Evolutionary conservation across 2,329 filamentous ascomycete genomes (phyloP), one percentile per base, ranked within the genome.

Genomic region (Exserohilum rostratum): DNA sequence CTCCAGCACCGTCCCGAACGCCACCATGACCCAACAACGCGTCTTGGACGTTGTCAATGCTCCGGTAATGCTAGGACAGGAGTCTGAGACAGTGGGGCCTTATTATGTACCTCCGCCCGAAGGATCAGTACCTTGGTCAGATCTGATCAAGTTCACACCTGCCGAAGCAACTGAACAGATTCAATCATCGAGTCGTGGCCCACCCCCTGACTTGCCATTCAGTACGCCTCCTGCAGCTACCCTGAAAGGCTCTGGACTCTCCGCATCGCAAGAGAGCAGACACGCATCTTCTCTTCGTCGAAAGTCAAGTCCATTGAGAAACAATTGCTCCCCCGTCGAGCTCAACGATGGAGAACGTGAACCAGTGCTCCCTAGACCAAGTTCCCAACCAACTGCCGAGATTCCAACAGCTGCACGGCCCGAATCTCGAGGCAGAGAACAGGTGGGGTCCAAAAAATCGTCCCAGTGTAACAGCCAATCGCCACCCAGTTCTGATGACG

Each of bases 1-100:
- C 34, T 78, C 77, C 12, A 79, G 73, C 54, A 80, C 78, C 0
- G 60, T 78, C 12, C 73, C 74, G 3, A 76, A 78, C 53, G 76
- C 73, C 30, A 76, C 74, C 29, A 69, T 73, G 10, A 77, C 73
- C 15, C 75, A 78, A 55, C 69, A 76, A 57, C 67, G 69, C n/a
- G 58, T 80, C 45, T 46, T 79, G 22, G 73, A 76, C 31, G 68
- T 69, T 31, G 70, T 74, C 15, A 53, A 61, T 40, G 64, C 60
- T 18, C 66, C 71, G 27, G 57, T 27, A 6, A 67, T 69, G 27
- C 57, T 68, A 13, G 69, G 64, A 13, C 44, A 72, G 29, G 62
- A 64, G 4, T 30, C 52, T 6, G 63, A 66, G 15, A 13, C 11
- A 30, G 48, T 58, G 34, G 47, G 40, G 31, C 47, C 50, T 29